Percentiles rank a stretch among this genome's conserved stretches.
Evolutionary conservation across 208 protist species (phyloP).

Genomic region (Paratrypanosoma confusum): DNA sequence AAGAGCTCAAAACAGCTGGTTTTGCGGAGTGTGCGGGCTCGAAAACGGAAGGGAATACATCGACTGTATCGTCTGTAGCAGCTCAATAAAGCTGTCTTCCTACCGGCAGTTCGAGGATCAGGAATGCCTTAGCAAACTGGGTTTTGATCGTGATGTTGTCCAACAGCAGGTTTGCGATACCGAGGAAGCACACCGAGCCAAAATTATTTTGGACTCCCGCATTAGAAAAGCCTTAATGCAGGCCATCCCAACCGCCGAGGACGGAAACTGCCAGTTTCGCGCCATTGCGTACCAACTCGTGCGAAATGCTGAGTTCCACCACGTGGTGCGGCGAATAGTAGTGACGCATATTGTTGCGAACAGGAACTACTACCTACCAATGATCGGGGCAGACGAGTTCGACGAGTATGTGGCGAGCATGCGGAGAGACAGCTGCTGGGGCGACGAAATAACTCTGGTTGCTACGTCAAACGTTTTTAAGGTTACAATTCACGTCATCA

Average conservation of each 20-base stretch:
- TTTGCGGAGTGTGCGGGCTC: too few species aligned
- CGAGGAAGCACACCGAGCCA: too few species aligned
- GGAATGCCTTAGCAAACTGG: too few species aligned
- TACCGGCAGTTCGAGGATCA: too few species aligned
- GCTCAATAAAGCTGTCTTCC: too few species aligned
- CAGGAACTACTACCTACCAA: background rate
- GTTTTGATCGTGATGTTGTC: too few species aligned
- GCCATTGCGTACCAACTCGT: background rate
- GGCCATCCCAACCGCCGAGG: background rate
- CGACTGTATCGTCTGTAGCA: too few species aligned
- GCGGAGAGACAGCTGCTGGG: background rate
- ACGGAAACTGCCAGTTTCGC: background rate
- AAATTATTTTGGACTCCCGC: too few species aligned
- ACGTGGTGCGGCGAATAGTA: background rate
- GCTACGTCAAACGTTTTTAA: background rate
- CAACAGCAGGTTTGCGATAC: too few species aligned
- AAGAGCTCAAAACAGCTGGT: too few species aligned
- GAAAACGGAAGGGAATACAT: too few species aligned
- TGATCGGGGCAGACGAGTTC: background rate
- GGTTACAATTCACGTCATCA: background rate
- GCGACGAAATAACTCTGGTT: background rate
- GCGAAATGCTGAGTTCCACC: background rate
- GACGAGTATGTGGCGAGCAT: background rate
- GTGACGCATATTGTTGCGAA: background rate
- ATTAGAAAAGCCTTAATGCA: too few species aligned